A percentile compares a stretch with the other conserved stretches of the same genome.
Conservation (phyloP, 2,329 filamentous ascomycete species). For the Setomelanomma holmii region DNA sequence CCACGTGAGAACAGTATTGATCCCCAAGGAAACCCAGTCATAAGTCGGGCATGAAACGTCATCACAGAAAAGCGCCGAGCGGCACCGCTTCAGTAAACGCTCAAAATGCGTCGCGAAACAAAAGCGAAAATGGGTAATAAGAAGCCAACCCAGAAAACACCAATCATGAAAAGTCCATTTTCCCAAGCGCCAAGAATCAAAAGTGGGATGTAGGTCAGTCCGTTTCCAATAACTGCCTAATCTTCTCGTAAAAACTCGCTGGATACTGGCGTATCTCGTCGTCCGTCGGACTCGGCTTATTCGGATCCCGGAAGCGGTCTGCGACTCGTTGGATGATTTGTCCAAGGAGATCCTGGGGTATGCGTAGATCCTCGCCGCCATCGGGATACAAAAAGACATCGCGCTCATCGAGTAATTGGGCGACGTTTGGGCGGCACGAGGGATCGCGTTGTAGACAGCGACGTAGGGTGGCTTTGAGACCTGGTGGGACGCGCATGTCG, state of each 20-base stretch:
- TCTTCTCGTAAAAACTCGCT: constrained; percentile 56
- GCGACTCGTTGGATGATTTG: constrained; percentile 67
- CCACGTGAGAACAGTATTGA: too few relatives aligned
- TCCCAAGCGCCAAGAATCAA: constrained; percentile 5
- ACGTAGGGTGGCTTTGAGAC: constrained; percentile 63
- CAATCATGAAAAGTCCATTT: constrained; percentile 5
- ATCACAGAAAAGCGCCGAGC: constrained; percentile 10
- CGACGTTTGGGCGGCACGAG: constrained; percentile 62
- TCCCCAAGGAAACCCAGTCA: too few relatives aligned
- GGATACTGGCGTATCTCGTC: constrained; percentile 61
- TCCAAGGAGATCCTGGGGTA: constrained; percentile 62
- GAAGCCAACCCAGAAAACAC: constrained; percentile 2
- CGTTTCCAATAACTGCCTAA: constrained; percentile 49
- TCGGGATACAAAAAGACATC: constrained; percentile 68
- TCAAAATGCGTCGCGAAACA: constrained; percentile 2
- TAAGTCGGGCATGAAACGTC: too few relatives aligned
- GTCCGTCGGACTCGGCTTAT: constrained; percentile 61
- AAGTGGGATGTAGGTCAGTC: constrained; percentile 13
- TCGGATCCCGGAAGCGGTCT: constrained; percentile 62
- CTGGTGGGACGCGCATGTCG: constrained; percentile 62
- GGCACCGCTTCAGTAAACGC: constrained; percentile 6
- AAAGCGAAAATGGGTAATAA: constrained; percentile 8
- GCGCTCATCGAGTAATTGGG: constrained; percentile 61
- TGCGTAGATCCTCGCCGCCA: constrained; percentile 57
- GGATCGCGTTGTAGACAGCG: constrained; percentile 67